Percentiles rank a stretch among this genome's conserved stretches.
These are phyloP conservation scores for Parietichytrium sp. DNA, from an alignment of 108 stramenopile species.

Conservation along the genomic window DNA sequence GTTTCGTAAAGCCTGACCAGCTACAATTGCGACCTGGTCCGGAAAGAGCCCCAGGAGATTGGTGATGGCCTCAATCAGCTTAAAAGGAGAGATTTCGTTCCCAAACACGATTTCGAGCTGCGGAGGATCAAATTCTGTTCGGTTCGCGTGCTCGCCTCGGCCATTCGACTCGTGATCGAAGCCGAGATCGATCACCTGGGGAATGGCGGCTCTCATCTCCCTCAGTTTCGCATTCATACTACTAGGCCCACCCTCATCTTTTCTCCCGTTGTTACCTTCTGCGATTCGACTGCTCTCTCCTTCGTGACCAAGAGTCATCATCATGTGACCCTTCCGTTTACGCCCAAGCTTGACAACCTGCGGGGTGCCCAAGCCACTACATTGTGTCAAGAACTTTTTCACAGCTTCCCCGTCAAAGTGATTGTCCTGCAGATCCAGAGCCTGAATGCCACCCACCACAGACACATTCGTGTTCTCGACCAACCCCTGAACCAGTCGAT, in stretches of 20 bases:
- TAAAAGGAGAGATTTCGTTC: not conserved
- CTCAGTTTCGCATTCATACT: too few species aligned
- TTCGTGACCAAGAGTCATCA: constrained; percentile 14
- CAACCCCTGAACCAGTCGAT: not conserved
- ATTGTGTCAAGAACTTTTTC: not conserved
- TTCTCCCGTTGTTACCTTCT: not conserved
- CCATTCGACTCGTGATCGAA: not conserved
- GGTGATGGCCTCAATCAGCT: not conserved
- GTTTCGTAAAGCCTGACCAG: not conserved
- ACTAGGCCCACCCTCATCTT: too few species aligned
- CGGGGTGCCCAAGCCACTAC: constrained; percentile 11
- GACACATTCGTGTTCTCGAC: constrained; percentile 6
- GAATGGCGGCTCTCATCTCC: not conserved
- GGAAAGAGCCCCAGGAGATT: constrained; percentile 18
- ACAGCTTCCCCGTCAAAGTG: not conserved
- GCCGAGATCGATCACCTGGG: not conserved
- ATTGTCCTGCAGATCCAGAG: constrained; percentile 20
- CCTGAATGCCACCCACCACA: not conserved
- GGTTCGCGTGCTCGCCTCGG: too few species aligned
- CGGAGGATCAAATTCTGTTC: too few species aligned
- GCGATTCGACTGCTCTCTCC: not conserved
- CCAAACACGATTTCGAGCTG: constrained; percentile 3
- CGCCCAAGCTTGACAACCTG: constrained; percentile 24
- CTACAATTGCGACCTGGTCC: not conserved
- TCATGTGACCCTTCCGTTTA: constrained; percentile 6